These are phyloP conservation scores for Rhodocollybia butyracea DNA, from an alignment of 768 basidiomycete genomes.

Conservation along the genomic window DNA sequence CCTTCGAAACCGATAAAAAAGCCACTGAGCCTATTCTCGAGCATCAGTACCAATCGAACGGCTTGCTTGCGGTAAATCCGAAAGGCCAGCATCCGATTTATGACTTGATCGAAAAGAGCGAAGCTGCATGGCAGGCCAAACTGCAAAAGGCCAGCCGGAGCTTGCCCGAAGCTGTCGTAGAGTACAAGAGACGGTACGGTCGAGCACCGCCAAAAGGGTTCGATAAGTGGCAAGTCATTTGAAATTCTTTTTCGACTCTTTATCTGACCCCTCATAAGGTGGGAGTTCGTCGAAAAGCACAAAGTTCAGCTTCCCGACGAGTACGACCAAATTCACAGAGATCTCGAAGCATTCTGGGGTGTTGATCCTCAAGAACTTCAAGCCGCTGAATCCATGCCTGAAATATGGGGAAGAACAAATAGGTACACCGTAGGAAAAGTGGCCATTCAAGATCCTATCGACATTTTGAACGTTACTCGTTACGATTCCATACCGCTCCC, in stretches of 20 bases:
- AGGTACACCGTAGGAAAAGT: constrained; percentile 38
- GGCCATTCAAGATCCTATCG: neutral
- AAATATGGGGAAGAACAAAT: constrained; percentile 23
- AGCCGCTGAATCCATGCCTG: constrained; percentile 31
- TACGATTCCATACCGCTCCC: constrained; percentile 6
- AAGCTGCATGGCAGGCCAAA: constrained; percentile 56
- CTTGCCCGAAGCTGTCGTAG: constrained; percentile 68
- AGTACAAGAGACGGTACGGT: constrained; percentile 75
- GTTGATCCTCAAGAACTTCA: constrained; percentile 43
- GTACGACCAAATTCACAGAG: constrained; percentile 70
- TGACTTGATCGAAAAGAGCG: constrained; percentile 69
- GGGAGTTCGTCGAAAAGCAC: constrained; percentile 60
- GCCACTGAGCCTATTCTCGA: too few species aligned
- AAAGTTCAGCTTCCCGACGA: constrained; percentile 82
- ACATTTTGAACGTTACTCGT: too few species aligned
- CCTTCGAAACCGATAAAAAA: too few species aligned
- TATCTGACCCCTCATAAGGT: too few species aligned
- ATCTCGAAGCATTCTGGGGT: constrained; percentile 84
- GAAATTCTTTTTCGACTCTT: too few species aligned
- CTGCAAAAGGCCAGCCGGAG: constrained; percentile 72
- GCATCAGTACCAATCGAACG: constrained; percentile 30
- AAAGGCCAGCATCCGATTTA: constrained; percentile 70
- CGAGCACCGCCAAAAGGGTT: constrained; percentile 84
- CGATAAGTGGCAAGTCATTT: constrained; percentile 79
- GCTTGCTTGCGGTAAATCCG: constrained; percentile 37